Evolutionary conservation across 148 eudicot genomes (phyloP).

Genomic region (Linanthus parryae): DNA sequence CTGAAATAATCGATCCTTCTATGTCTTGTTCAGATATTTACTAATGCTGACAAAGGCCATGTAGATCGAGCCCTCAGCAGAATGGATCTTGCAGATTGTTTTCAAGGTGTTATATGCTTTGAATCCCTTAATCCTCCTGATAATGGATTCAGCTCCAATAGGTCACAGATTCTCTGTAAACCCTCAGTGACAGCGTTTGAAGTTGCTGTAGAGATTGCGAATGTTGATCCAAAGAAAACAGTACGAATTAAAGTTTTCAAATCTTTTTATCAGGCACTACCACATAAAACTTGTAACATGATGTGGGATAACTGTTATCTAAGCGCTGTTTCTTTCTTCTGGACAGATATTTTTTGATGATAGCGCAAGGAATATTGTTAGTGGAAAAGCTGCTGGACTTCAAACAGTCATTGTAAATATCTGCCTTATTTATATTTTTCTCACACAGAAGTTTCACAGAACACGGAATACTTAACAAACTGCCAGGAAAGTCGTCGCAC

Average conservation of each 20-base stretch:
- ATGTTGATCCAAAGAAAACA: constrained; percentile 65
- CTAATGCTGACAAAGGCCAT: constrained; percentile 73
- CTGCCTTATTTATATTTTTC: too few species aligned
- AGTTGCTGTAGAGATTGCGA: constrained; percentile 69
- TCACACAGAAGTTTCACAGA: too few species aligned
- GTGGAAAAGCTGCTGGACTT: constrained; percentile 81
- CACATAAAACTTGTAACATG: not conserved
- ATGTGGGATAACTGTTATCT: not conserved
- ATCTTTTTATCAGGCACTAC: not conserved
- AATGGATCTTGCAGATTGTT: constrained; percentile 78
- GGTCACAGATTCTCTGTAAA: constrained; percentile 50
- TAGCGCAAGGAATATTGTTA: constrained; percentile 76
- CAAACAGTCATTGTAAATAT: constrained; percentile 79
- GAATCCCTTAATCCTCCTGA: constrained; percentile 59
- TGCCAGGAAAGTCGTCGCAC: too few species aligned
- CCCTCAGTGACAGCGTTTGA: constrained; percentile 61
- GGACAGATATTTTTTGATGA: constrained; percentile 86
- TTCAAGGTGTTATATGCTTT: constrained; percentile 86
- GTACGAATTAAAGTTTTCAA: constrained; percentile 22
- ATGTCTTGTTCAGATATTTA: constrained; percentile 52
- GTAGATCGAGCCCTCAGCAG: constrained; percentile 43
- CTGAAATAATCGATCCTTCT: too few species aligned
- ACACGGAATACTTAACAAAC: too few species aligned
- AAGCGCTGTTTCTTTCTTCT: not conserved
- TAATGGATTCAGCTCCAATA: not conserved